phyloP scores from a whole-genome alignment of 257 asterid species.

The Solanum microdontum region DNA sequence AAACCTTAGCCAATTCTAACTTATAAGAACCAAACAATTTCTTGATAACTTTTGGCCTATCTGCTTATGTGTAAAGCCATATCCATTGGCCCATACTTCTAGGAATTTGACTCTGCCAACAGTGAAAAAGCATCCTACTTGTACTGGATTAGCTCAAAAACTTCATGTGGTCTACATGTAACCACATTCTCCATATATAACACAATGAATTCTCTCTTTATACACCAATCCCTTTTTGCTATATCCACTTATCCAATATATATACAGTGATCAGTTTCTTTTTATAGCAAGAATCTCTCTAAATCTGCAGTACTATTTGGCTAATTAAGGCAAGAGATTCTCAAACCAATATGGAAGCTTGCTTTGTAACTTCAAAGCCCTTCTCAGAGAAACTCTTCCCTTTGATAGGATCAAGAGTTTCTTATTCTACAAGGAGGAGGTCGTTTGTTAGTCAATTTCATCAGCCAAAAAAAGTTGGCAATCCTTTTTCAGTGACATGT shows the following conservation, averaged over 20 bases:
- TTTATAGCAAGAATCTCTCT: background rate
- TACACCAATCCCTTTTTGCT: constrained; percentile 6
- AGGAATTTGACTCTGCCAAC: background rate
- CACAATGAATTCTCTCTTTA: constrained; percentile 12
- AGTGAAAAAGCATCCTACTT: constrained; percentile 15
- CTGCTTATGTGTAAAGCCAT: constrained; percentile 18
- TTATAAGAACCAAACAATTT: background rate
- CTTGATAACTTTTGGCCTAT: background rate
- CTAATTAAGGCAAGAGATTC: background rate
- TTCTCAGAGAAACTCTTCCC: constrained; percentile 25
- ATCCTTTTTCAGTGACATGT: constrained; percentile 44
- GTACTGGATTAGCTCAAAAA: constrained; percentile 22
- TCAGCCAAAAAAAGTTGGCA: constrained; percentile 18
- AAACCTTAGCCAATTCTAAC: constrained; percentile 1
- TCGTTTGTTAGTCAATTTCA: background rate
- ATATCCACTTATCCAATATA: background rate
- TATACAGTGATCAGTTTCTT: background rate
- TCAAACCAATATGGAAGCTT: constrained; percentile 24
- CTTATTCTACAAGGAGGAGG: constrained; percentile 14
- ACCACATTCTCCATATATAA: constrained; percentile 13
- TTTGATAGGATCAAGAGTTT: constrained; percentile 16
- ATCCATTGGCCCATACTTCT: constrained; percentile 19
- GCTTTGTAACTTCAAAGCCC: constrained; percentile 48
- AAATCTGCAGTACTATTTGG: background rate
- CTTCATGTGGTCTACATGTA: constrained; percentile 34